These are phyloP conservation scores for Termitomyces sp. DNA, from an alignment of 768 basidiomycete species.

Conservation along the genomic window DNA sequence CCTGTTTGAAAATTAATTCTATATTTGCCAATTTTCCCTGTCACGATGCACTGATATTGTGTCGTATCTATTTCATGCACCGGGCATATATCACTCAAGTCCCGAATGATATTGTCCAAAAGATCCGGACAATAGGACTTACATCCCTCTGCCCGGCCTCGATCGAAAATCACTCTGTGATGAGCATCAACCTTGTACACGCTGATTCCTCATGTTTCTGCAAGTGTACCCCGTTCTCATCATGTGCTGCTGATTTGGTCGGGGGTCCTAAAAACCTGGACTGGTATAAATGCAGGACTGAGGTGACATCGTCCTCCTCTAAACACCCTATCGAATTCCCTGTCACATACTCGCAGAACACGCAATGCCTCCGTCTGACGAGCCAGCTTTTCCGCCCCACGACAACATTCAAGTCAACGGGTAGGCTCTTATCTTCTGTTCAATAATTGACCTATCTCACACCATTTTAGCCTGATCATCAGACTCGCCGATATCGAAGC, in stretches of 20 bases:
- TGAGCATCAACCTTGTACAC: background rate
- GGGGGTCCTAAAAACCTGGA: background rate
- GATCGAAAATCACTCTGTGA: background rate
- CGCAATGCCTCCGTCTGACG: slow-evolving; percentile 2
- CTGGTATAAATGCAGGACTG: background rate
- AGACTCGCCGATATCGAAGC: slow-evolving; percentile 4
- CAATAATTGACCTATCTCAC: background rate
- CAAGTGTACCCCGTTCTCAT: background rate
- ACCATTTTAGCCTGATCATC: background rate
- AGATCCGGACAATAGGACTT: background rate
- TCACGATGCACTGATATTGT: background rate
- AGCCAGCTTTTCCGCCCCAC: slow-evolving; percentile 1
- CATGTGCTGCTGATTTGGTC: background rate
- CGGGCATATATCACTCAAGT: background rate
- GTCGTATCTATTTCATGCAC: background rate
- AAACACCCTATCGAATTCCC: background rate
- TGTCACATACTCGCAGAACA: background rate
- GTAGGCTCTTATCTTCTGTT: background rate
- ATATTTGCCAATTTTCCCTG: background rate
- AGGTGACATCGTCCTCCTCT: background rate
- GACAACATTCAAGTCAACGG: background rate
- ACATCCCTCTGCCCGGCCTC: background rate
- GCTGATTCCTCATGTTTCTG: background rate
- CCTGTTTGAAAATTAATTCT: background rate
- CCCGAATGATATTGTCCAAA: background rate